Base-by-base conservation (phyloP, 805 yeast species). In the Lipomyces yamadae region DNA sequence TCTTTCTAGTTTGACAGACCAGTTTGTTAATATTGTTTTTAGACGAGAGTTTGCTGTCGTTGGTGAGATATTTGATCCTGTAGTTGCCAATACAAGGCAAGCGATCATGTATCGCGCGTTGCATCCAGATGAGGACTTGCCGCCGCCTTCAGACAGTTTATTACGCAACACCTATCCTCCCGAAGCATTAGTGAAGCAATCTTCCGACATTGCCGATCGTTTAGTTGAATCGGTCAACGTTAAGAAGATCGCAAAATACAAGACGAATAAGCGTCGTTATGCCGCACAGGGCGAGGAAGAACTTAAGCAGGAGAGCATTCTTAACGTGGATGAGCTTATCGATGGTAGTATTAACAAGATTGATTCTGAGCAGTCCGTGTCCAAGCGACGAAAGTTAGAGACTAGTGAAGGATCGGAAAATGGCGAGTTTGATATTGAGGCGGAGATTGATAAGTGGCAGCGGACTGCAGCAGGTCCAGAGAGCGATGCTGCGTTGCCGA, bases 31-130 rank as follows among this genome's bases (percentile, higher is more conserved):
- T 7, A n/a, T 7, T 42, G 13, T 42, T 42, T 5, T 37, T 72
- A 73, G 48, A 56, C 61, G 32, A 4, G 70, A 71, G 15, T 69
- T 60, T 60, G 74, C 35, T 52, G 60, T 62, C 64, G 66, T 72
- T 52, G 80, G 78, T 56, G 70, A 72, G 37, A 57, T 73, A 2
- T 77, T 71, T 33, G 76, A 75, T 67, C 72, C 81, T 5, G 57
- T 73, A 2, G 64, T 73, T 3, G 72, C 72, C 42, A 67, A 73
- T 18, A 57, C 72, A 29, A 66, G 60, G 54, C 73, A 70, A 65
- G 74, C 60, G n/a, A 60, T 70, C 61, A 73, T 59, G 67, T 70
- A 50, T n/a, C 77, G 79, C 3, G 81, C 81, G 2, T 70, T 80
- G 13, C 68, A 76, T 33, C 67, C 76, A 4, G 77, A 76, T 42